Conservation (phyloP, 495 filamentous ascomycete genomes). For the Penicillium egyptiacum region DNA sequence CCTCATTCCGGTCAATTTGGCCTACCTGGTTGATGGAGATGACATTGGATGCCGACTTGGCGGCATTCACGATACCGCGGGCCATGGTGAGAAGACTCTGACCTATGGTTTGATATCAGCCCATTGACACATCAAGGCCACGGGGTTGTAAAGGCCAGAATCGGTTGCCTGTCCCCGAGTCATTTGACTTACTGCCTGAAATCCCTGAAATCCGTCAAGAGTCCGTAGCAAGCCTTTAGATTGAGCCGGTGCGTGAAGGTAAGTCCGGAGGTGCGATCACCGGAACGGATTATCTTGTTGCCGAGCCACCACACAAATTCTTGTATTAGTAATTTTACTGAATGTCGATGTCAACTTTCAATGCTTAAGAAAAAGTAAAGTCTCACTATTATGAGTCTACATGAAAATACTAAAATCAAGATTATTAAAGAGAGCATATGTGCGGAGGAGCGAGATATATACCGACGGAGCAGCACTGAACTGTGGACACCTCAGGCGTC, state of each 20-base stretch:
- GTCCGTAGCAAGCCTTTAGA: constrained; percentile 14
- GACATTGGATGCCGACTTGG: constrained; percentile 43
- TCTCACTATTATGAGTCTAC: background rate
- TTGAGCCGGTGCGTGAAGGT: constrained; percentile 21
- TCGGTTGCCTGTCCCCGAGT: background rate
- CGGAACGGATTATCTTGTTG: constrained; percentile 14
- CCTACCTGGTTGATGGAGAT: constrained; percentile 42
- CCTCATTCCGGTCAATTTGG: background rate
- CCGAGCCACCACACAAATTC: constrained; percentile 14
- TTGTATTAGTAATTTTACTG: constrained; percentile 11
- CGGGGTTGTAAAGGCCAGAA: too few species aligned
- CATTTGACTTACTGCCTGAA: constrained; percentile 19
- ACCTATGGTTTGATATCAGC: constrained; percentile 22
- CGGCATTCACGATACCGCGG: constrained; percentile 44
- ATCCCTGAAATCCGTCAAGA: constrained; percentile 16
- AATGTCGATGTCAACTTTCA: background rate
- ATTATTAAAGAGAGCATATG: background rate
- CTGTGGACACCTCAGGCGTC: background rate
- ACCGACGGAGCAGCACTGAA: background rate
- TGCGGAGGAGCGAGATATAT: background rate
- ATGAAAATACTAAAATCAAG: background rate
- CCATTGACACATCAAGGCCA: background rate
- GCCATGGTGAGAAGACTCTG: constrained; percentile 41
- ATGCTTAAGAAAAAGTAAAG: background rate
- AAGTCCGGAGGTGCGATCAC: constrained; percentile 20